Evolutionary conservation across 225 moss, liverwort and hornwort genomes (phyloP).

Genomic region (Pseudoscleropodium purum): DNA sequence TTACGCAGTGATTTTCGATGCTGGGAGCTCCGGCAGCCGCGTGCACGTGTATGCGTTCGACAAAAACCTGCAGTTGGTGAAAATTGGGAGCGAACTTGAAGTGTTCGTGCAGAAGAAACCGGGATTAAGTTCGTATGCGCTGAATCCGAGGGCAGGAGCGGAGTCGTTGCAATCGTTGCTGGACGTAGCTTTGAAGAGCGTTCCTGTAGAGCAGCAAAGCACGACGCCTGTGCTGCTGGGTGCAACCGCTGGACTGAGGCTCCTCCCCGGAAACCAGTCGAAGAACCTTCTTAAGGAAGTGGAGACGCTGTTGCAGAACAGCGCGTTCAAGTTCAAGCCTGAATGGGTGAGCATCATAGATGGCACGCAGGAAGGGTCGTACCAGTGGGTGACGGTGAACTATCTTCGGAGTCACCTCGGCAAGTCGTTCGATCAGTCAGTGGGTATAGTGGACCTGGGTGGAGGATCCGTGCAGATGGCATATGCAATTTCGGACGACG

Average conservation of each 20-base stretch:
- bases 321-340: conserved; percentile 68
- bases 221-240: conserved; percentile 87
- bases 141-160: conserved; percentile 63
- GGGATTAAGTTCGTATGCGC: conserved; percentile 77
- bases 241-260: conserved; percentile 87
- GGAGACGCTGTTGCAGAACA: conserved; percentile 31
- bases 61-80: conserved; percentile 55
- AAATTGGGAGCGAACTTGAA: conserved; percentile 61
- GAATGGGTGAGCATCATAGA: conserved; percentile 85
- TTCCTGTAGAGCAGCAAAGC: conserved; percentile 46
- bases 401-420: conserved; percentile 73
- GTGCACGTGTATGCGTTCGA: conserved; percentile 92
- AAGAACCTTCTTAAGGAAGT: conserved; percentile 56
- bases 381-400: conserved; percentile 96
- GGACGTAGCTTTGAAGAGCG: conserved; percentile 48
- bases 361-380: conserved; percentile 82
- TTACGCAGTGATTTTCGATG: conserved; percentile 88
- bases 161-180: conserved; percentile 64
- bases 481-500: conserved; percentile 77
- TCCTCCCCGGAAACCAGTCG: conserved; percentile 65
- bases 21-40: conserved; percentile 95
- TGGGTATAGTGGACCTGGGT: conserved; percentile 89
- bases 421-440: conserved; percentile 56
- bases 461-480: conserved; percentile 98
- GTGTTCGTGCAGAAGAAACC: conserved; percentile 64